Conservation (phyloP, 2,329 filamentous ascomycete species). For the Cercospora citrullina region DNA sequence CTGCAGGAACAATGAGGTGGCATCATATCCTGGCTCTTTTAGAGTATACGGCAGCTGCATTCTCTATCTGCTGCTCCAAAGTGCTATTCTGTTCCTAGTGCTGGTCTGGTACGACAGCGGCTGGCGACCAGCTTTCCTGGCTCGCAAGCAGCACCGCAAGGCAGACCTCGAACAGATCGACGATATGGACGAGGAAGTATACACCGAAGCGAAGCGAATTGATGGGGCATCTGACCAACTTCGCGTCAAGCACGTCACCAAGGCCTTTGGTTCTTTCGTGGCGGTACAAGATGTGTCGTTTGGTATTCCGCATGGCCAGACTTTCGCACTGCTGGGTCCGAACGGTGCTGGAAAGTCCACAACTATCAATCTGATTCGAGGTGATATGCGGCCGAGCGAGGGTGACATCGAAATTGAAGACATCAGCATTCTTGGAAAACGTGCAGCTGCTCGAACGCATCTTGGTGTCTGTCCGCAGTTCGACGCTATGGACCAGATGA, state of each 20-base stretch:
- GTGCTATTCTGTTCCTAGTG: slow-evolving; percentile 66
- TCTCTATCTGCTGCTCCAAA: slow-evolving; percentile 75
- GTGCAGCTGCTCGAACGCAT: slow-evolving; percentile 70
- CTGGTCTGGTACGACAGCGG: slow-evolving; percentile 82
- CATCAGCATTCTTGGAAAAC: slow-evolving; percentile 69
- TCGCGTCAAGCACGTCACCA: slow-evolving; percentile 76
- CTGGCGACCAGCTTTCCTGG: slow-evolving; percentile 58
- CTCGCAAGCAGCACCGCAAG: slow-evolving; percentile 48
- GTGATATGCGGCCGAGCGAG: slow-evolving; percentile 73
- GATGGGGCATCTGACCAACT: slow-evolving; percentile 66
- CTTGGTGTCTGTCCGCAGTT: slow-evolving; percentile 85
- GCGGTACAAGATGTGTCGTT: slow-evolving; percentile 87
- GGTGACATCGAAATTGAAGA: slow-evolving; percentile 78
- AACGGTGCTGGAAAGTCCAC: slow-evolving; percentile 92
- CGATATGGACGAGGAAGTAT: slow-evolving; percentile 57
- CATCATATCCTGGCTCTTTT: slow-evolving; percentile 68
- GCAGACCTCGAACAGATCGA: slow-evolving; percentile 46
- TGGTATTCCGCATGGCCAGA: slow-evolving; percentile 73
- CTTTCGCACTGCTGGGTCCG: slow-evolving; percentile 85
- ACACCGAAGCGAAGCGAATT: slow-evolving; percentile 64
- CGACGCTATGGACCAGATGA: slow-evolving; percentile 84
- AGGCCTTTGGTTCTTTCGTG: slow-evolving; percentile 71
- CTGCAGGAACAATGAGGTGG: slow-evolving; percentile 64
- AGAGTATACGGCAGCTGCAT: slow-evolving; percentile 80
- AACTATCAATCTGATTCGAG: slow-evolving; percentile 83